Evolutionary conservation across 345 rosid species (phyloP), one percentile per base, ranked within the genome.

Genomic region (Raphanus sativus): DNA sequence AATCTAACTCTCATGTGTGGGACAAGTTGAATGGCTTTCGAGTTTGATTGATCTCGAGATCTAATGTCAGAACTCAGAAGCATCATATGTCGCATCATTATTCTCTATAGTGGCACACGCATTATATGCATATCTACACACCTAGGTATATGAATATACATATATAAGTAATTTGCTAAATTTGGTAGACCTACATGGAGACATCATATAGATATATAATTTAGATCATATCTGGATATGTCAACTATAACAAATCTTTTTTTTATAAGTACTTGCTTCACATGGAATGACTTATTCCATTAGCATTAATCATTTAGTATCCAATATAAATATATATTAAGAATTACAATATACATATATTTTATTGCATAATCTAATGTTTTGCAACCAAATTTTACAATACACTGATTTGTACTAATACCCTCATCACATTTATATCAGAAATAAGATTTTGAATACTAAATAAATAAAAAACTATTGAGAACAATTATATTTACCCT

Each of bases 61-160:
- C 1, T 77, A 9, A 71, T 78, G 77, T 65, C 81, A 71, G 73
- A 71, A 59, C 73, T 72, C 72, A 42, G 77, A 78, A 66, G 77
- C 69, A 78, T 78, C 81, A 77, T 48, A 67, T 78, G 73, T 65
- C 56, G 25, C 77, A 66, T 72, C 81, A 72, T 59, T 66, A 34
- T 65, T 58, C 8, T 65, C 67, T 65, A 52, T 16, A 30, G 30
- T 66, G 62, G 26, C 69, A 78, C 73, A 71, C 62, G 68, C 76
- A 65, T 58, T 65, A n/a, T 70, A 70, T 3, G 59, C 71, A 16
- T 28, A 28, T 28, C 56, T 12, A 36, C 59, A 6, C 21, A 56
- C 65, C 56, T 65, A 33, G 36, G 25, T 64, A 33, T 73, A 2
- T 32, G 28, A n/a, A n/a, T n/a, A n/a, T n/a, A n/a, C n/a, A n/a